Evolutionary conservation across 306 rosid genomes (phyloP), one percentile per base, ranked within the genome.

Genomic region (Carpinus fangiana): DNA sequence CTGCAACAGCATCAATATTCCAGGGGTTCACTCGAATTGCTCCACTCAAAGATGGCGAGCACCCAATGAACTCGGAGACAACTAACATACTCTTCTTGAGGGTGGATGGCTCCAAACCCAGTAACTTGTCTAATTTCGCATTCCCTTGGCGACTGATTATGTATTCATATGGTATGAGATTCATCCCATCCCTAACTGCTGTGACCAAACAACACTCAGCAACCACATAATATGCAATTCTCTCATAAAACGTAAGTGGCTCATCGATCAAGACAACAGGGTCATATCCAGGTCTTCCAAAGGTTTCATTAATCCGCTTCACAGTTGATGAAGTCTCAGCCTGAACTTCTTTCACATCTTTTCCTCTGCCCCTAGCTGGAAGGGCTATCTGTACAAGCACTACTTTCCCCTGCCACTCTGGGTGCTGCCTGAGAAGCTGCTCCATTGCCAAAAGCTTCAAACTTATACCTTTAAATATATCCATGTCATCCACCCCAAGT

Each of bases 401-500:
- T 1, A 93, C 98, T 73, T 82, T 87, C 36, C 90, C 96, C 68
- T 56, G 84, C 78, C 81, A 88, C 72, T 87, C 94, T 0, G 91
- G 89, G 45, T 93, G 90, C 84, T 88, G 93, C 65, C 78, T 60
- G 43, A 93, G 96, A 74, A 90, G 90, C 72, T 93, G 96, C 77
- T 90, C 97, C 96, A 93, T 90, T 20, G 97, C 97, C 88, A 90
- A 82, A 23, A 93, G 85, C 90, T 93, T 93, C 84, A 93, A 66
- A 82, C 90, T 90, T 60, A 93, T 93, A 46, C 97, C 97, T 82
- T 93, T 90, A 31, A 93, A 93, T 23, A 90, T 90, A 72, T 93
- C 97, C 97, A 93, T 93, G 87, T 93, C 97, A 80, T 93, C 97
- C n/a, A 93, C 96, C 12, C 85, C 97, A 57, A 86, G 94, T 82